phyloP scores from a whole-genome alignment of 2,329 filamentous ascomycete genomes.

The Thelonectria olida region DNA sequence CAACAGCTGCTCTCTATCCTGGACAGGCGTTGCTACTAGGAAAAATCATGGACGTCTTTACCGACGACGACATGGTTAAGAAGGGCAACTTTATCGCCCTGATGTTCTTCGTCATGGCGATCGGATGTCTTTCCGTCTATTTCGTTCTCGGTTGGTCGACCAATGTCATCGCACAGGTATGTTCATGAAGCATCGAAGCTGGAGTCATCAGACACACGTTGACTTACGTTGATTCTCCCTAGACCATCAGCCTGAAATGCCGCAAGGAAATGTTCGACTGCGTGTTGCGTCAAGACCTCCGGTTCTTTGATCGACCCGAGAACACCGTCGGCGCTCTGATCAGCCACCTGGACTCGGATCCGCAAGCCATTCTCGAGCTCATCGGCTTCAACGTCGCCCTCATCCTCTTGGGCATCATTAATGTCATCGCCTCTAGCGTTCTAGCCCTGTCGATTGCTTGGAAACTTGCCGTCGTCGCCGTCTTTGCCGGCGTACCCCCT shows the following conservation, averaged over 20 bases:
- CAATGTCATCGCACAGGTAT: constrained; percentile 39
- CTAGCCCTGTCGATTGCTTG: constrained; percentile 54
- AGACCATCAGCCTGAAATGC: constrained; percentile 42
- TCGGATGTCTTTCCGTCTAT: constrained; percentile 54
- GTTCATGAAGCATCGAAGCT: constrained; percentile 37
- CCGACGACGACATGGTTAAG: constrained; percentile 41
- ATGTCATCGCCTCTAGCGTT: constrained; percentile 47
- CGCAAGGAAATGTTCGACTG: constrained; percentile 35
- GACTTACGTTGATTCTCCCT: background rate
- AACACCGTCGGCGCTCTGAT: constrained; percentile 48
- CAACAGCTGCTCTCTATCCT: constrained; percentile 46
- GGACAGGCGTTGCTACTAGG: constrained; percentile 53
- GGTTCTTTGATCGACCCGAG: constrained; percentile 51
- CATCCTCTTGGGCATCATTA: constrained; percentile 46
- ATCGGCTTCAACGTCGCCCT: constrained; percentile 51
- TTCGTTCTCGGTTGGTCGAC: constrained; percentile 46
- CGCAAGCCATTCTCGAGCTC: constrained; percentile 49
- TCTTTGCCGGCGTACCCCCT: constrained; percentile 50
- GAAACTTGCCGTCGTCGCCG: constrained; percentile 57
- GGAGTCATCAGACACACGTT: background rate
- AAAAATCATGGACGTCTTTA: constrained; percentile 51
- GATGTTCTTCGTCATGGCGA: constrained; percentile 62
- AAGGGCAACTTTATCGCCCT: constrained; percentile 60
- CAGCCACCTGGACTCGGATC: constrained; percentile 45
- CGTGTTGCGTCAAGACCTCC: constrained; percentile 48